Conservation (phyloP, 2,329 filamentous ascomycete genomes). For the Trichoderma koningiopsis region DNA sequence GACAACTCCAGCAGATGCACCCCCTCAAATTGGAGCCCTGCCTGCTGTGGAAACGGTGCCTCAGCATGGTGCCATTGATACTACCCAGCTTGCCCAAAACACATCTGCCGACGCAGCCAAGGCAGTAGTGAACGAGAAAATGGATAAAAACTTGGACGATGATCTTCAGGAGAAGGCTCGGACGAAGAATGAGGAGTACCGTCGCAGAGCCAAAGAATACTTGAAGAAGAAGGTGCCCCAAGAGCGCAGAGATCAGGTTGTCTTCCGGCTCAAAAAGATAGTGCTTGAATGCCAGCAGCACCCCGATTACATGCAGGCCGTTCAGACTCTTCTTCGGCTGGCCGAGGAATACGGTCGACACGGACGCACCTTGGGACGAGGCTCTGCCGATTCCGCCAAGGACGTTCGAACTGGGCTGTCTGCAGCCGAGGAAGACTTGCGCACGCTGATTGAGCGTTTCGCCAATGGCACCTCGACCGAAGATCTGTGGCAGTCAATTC, state of each 20-base stretch:
- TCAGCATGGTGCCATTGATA: not conserved
- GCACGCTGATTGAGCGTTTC: conserved; percentile 89
- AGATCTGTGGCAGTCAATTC: conserved; percentile 82
- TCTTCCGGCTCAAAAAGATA: conserved; percentile 96
- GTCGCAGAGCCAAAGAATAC: conserved; percentile 67
- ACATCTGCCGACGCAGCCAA: conserved; percentile 39
- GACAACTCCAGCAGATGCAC: conserved; percentile 34
- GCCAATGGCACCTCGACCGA: conserved; percentile 91
- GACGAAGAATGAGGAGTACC: conserved; percentile 47
- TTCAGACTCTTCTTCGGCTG: conserved; percentile 80
- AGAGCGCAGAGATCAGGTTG: conserved; percentile 88
- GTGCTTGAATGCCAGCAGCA: conserved; percentile 95
- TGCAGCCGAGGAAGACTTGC: conserved; percentile 72
- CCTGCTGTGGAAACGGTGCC: not conserved
- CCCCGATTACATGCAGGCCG: conserved; percentile 88
- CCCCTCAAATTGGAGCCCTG: conserved; percentile 51
- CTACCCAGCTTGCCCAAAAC: conserved; percentile 39
- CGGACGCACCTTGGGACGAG: conserved; percentile 63
- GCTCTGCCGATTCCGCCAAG: conserved; percentile 69
- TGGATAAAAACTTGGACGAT: conserved; percentile 65
- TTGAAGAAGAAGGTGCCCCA: conserved; percentile 83
- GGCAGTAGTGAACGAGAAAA: conserved; percentile 57
- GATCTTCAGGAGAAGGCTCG: conserved; percentile 59
- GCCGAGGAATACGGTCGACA: conserved; percentile 85
- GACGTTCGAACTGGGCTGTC: conserved; percentile 69